These are phyloP conservation scores for Gynandropsis gynandra DNA, from an alignment of 345 rosid species.

Conservation along the genomic window DNA sequence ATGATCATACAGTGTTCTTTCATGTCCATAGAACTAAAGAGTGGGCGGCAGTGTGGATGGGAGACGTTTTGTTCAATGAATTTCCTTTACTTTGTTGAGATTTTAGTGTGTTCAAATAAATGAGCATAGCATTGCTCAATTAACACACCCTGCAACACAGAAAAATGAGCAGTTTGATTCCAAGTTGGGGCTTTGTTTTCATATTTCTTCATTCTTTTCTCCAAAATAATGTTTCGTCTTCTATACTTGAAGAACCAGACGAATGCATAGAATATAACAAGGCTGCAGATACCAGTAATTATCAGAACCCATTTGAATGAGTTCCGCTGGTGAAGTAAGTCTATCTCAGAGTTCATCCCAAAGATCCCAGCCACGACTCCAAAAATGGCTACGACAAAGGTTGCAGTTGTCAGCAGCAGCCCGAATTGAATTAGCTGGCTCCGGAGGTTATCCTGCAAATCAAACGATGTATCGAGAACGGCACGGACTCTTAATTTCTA, in stretches of 20 bases:
- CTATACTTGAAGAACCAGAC: slow-evolving; percentile 86
- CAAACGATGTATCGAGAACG: too few species aligned
- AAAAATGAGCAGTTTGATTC: not conserved
- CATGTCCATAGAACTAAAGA: slow-evolving; percentile 12
- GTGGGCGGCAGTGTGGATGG: slow-evolving; percentile 7
- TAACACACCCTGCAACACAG: too few species aligned
- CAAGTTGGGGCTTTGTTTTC: slow-evolving; percentile 4
- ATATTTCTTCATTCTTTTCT: not conserved
- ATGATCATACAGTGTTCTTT: slow-evolving; percentile 1
- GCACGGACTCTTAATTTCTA: too few species aligned
- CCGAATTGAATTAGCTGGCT: slow-evolving; percentile 97
- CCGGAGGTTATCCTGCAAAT: slow-evolving; percentile 79
- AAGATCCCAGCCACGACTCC: slow-evolving; percentile 97
- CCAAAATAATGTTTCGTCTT: slow-evolving; percentile 35
- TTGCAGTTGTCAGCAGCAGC: slow-evolving; percentile 84
- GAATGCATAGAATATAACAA: slow-evolving; percentile 61
- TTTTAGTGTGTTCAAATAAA: slow-evolving; percentile 19
- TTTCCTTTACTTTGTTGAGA: slow-evolving; percentile 5
- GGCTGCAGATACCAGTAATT: slow-evolving; percentile 57
- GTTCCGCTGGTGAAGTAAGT: slow-evolving; percentile 47
- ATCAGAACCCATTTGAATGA: slow-evolving; percentile 94
- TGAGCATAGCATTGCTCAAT: too few species aligned
- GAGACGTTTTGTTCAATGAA: slow-evolving; percentile 10
- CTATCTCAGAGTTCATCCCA: slow-evolving; percentile 80
- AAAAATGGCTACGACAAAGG: slow-evolving; percentile 90